Base-by-base conservation (phyloP, 2,329 filamentous ascomycete genomes). In the Penicillium polonicum region DNA sequence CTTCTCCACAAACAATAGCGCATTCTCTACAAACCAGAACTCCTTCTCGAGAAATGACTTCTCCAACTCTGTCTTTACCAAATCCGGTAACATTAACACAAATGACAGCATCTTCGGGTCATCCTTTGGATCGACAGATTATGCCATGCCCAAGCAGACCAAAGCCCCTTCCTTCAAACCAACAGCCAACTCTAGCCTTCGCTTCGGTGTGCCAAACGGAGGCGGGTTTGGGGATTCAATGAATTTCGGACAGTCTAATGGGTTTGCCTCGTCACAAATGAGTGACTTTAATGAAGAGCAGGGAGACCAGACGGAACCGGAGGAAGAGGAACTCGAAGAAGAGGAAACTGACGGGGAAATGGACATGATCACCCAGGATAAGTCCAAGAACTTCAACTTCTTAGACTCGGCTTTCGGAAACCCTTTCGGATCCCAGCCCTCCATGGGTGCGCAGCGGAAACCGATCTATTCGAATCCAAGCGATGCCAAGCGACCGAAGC, bases 401-500 rank as follows among this genome's bases (percentile, higher is more conserved):
- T 52, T 74, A 38, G 70, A 73, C 46, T 72, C 72, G 7, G 63
- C 64, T 6, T 70, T 71, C 23, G 65, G 64, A 19, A 71, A 70
- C 42, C 60, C 69, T 10, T 42, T 44, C 48, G 43, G 25, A 5
- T 35, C 57, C 1, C 39, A 59, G 29, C 53, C 53, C n/a, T 55
- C 53, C 8, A 50, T 55, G 31, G 53, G 53, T 29, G 49, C 55
- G 17, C 70, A 68, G 53, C 72, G 71, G 53, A 73, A 76, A 52
- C 61, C 70, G 25, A 76, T 76, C 43, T 77, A 78, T 59, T 74
- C 77, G 21, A 79, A 78, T 48, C 75, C 77, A 4, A 67, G 57
- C 50, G 76, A 74, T 57, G 72, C 74, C 4, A 77, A 77, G 57
- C 73, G 76, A 31, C 74, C 77, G 17, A 77, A 74, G 54, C 70